These are phyloP conservation scores for Endocladia muricata DNA, from an alignment of 31 red algal species.

Conservation along the genomic window DNA sequence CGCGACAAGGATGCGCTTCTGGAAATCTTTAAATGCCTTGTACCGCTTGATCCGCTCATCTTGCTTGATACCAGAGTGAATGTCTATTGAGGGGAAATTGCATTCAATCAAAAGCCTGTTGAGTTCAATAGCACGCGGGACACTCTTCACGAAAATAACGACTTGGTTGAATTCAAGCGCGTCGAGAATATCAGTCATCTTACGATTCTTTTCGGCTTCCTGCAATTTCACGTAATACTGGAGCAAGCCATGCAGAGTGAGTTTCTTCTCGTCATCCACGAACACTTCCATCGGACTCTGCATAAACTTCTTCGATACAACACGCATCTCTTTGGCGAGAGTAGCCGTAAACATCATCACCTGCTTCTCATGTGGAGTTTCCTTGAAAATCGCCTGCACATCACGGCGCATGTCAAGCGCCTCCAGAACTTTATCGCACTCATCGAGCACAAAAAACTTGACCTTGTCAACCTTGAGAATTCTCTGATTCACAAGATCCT, in stretches of 20 bases:
- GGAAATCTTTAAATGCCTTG: neutral
- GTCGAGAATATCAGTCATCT: conserved; percentile 92
- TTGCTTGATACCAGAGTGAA: conserved; percentile 25
- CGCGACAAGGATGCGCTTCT: conserved; percentile 22
- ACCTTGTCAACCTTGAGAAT: conserved; percentile 13
- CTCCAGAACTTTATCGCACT: conserved; percentile 34
- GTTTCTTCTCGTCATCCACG: conserved; percentile 97
- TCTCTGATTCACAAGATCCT: conserved; percentile 16
- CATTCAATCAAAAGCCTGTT: conserved; percentile 89
- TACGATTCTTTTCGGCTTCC: conserved; percentile 96
- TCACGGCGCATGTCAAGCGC: conserved; percentile 55
- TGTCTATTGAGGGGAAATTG: conserved; percentile 38
- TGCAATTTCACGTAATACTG: conserved; percentile 92
- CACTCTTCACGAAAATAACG: conserved; percentile 95
- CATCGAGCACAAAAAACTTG: conserved; percentile 47
- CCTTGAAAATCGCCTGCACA: conserved; percentile 96
- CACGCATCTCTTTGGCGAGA: conserved; percentile 14
- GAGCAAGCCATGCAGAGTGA: conserved; percentile 95
- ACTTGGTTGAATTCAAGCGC: conserved; percentile 98
- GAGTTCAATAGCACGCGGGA: conserved; percentile 74
- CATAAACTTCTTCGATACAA: conserved; percentile 35
- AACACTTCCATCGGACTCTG: conserved; percentile 56
- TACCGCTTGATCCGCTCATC: conserved; percentile 6
- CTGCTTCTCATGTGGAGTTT: conserved; percentile 75
- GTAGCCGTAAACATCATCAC: conserved; percentile 64